Base-by-base conservation (phyloP, 768 basidiomycete genomes). In the Hygrophorus russula region DNA sequence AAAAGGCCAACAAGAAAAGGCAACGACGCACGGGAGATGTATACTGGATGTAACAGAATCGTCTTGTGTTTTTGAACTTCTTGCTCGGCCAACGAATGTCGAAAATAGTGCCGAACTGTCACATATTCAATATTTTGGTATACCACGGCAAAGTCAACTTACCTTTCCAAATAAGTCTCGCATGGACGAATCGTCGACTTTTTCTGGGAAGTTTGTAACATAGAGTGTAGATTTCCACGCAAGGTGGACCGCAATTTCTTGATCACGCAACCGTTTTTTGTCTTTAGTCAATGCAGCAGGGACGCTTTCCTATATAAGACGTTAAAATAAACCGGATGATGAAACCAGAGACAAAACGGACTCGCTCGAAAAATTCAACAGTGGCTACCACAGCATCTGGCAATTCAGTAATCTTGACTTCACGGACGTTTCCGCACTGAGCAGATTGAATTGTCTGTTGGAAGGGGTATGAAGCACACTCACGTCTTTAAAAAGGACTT, bases 51-150 rank as follows among this genome's bases (percentile, higher is more conserved):
- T 98, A 99, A 55, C 89, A 92, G 60, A 99, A 98, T 34, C 96
- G 74, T 29, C 96, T 69, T 2, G 85, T 83, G 45, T 67, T 78
- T 62, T 92, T 94, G 70, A 90, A 92, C 57, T 96, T 96, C 57
- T 93, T 93, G 63, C 90, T 93, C 4, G 96, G 96, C 94, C 94
- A 98, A 27, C 96, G 84, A 13, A 91, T 85, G 50, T 98, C 93
- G 47, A 98, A 87, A 42, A 99, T 74, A 4, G 71, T 74, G 8
- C 96, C 96, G 61, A 85, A 92, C 91, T 96, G 44, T 53, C 36
- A 46, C 24, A 34, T 18, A 28, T 49, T 29, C 43, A 48, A 44
- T 12, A 10, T 20, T 12, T 17, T 8, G 10, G 10, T 3, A 31
- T 20, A 7, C 4, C 0, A 41, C 20, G 20, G 34, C 33, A 13